phyloP scores from a whole-genome alignment of 2,329 filamentous ascomycete genomes.

The Talaromyces islandicus region DNA sequence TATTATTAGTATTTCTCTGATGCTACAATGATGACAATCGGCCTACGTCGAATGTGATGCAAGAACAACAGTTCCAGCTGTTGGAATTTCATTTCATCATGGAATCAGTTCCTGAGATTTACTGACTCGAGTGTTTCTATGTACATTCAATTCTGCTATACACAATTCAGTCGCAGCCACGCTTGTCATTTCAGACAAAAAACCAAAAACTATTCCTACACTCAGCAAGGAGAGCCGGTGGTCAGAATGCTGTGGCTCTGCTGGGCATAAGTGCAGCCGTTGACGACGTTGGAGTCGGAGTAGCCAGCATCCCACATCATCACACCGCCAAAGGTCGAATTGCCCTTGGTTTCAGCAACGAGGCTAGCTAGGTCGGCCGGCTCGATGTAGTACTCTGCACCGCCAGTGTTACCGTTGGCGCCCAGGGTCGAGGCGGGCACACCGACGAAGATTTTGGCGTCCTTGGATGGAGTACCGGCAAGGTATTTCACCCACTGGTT shows the following conservation, averaged over 20 bases:
- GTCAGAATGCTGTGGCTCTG: slow-evolving; percentile 44
- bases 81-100: neutral
- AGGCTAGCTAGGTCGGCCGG: slow-evolving; percentile 42
- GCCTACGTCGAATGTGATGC: neutral
- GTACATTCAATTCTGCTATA: neutral
- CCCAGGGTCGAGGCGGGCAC: slow-evolving; percentile 33
- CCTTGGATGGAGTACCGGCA: slow-evolving; percentile 29
- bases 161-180: neutral
- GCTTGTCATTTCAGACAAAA: slow-evolving; percentile 24
- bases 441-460: slow-evolving; percentile 51
- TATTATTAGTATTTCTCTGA: neutral
- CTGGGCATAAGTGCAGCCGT: slow-evolving; percentile 39
- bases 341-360: slow-evolving; percentile 36
- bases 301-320: slow-evolving; percentile 56
- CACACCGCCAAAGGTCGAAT: slow-evolving; percentile 49
- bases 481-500: slow-evolving; percentile 40
- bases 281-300: slow-evolving; percentile 40
- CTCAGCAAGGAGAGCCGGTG: slow-evolving; percentile 2
- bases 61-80: neutral
- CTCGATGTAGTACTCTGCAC: slow-evolving; percentile 39
- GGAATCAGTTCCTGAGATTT: neutral
- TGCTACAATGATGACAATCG: neutral
- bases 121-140: neutral
- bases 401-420: slow-evolving; percentile 12
- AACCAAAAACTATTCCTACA: neutral